These are phyloP conservation scores for Sordariomycetes sp. DNA, from an alignment of 2,329 filamentous ascomycete genomes.

Conservation along the genomic window DNA sequence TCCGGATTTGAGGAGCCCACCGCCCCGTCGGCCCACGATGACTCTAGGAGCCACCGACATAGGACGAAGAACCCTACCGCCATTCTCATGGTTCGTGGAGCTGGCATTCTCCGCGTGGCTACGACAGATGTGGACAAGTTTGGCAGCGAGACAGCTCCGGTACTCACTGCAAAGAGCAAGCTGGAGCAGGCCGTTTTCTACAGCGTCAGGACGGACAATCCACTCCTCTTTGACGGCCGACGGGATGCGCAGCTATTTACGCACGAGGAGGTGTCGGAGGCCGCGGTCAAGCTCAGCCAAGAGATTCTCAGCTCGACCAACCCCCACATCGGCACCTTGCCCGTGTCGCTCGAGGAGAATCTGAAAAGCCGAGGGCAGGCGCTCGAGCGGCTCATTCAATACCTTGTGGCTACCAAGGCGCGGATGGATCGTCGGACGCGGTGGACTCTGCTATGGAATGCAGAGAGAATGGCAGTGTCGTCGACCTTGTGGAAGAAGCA, in stretches of 20 bases:
- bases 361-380: slow-evolving; percentile 60
- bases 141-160: slow-evolving; percentile 39
- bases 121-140: slow-evolving; percentile 47
- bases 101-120: slow-evolving; percentile 45
- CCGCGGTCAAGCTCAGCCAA: slow-evolving; percentile 64
- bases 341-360: slow-evolving; percentile 70
- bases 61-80: slow-evolving; percentile 46
- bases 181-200: slow-evolving; percentile 93
- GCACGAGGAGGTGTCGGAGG: slow-evolving; percentile 56
- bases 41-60: slow-evolving; percentile 33
- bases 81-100: slow-evolving; percentile 49
- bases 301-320: slow-evolving; percentile 73
- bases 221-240: slow-evolving; percentile 69
- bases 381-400: slow-evolving; percentile 59
- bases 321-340: slow-evolving; percentile 57
- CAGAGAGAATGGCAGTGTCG: slow-evolving; percentile 79
- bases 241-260: slow-evolving; percentile 50
- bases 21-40: slow-evolving; percentile 23
- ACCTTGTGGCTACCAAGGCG: slow-evolving; percentile 54
- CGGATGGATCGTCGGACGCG: slow-evolving; percentile 53
- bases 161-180: slow-evolving; percentile 73
- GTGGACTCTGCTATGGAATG: slow-evolving; percentile 78
- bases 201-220: slow-evolving; percentile 66
- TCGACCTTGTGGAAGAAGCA: slow-evolving; percentile 69
- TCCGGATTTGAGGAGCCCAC: slow-evolving; percentile 49